Percentiles rank a stretch among this genome's conserved stretches.
Evolutionary conservation across 129 eudicot genomes (phyloP).

Genomic region (Smallanthus sonchifolius): DNA sequence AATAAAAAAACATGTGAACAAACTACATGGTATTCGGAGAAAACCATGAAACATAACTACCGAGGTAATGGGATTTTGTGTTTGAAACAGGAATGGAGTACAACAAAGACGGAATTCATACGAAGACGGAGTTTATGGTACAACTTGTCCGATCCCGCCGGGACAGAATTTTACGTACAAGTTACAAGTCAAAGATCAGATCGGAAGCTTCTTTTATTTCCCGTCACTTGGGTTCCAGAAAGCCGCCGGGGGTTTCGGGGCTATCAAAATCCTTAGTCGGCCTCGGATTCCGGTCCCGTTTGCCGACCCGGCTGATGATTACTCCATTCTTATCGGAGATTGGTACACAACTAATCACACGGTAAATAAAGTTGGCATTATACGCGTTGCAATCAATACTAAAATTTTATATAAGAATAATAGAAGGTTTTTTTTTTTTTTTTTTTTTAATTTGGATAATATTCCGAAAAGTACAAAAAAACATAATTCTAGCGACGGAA

Average conservation of each 20-base stretch:
- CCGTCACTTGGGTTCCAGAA: slow-evolving; percentile 83
- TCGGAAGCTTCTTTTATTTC: slow-evolving; percentile 84
- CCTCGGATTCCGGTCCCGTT: slow-evolving; percentile 85
- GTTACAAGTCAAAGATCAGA: slow-evolving; percentile 86
- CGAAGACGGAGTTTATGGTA: slow-evolving; percentile 82
- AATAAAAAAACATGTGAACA: neutral
- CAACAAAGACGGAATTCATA: slow-evolving; percentile 84
- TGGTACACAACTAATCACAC: slow-evolving; percentile 71
- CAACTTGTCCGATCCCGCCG: slow-evolving; percentile 85
- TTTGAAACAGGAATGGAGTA: slow-evolving; percentile 60
- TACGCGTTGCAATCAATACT: neutral
- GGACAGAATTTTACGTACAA: slow-evolving; percentile 83
- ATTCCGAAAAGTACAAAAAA: too few species aligned
- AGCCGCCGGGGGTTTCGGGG: slow-evolving; percentile 95
- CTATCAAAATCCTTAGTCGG: slow-evolving; percentile 62
- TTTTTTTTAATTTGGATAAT: too few species aligned
- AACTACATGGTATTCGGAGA: slow-evolving; percentile 3
- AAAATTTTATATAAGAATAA: too few species aligned
- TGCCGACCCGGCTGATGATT: slow-evolving; percentile 64
- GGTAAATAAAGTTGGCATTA: slow-evolving; percentile 26
- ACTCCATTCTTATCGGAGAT: slow-evolving; percentile 74
- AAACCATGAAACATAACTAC: neutral
- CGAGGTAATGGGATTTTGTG: neutral
- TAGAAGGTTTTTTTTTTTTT: too few species aligned
- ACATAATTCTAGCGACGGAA: too few species aligned